Percentiles rank a stretch among this genome's conserved stretches.
Conservation (phyloP, 73 alveolate genomes). For the Paramecium sonneborni region DNA sequence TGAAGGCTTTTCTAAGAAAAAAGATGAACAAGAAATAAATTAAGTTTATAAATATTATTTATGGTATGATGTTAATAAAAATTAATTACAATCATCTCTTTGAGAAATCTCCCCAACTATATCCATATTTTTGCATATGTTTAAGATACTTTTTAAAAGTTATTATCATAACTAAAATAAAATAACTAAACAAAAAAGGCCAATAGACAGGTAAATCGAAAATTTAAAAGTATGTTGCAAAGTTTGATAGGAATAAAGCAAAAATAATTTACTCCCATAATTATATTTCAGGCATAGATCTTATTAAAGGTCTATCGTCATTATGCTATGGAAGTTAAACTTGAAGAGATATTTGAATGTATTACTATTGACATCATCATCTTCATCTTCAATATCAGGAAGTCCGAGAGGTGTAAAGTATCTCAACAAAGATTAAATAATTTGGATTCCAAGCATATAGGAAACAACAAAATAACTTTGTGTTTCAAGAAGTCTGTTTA, state of each 20-base stretch:
- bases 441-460: neutral
- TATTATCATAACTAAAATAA: neutral
- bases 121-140: slow-evolving; percentile 49
- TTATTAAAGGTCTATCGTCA: slow-evolving; percentile 33
- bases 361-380: slow-evolving; percentile 4
- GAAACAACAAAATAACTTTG: slow-evolving; percentile 2
- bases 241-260: neutral
- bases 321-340: slow-evolving; percentile 24
- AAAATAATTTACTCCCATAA: neutral
- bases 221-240: neutral
- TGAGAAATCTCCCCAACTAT: slow-evolving; percentile 38
- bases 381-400: slow-evolving; percentile 52
- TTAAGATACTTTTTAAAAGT: slow-evolving; percentile 31
- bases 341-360: neutral
- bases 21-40: neutral
- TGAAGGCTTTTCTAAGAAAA: neutral
- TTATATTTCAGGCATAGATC: slow-evolving; percentile 44
- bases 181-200: slow-evolving; percentile 27
- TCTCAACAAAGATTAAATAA: neutral
- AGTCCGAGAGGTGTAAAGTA: slow-evolving; percentile 39
- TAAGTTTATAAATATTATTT: neutral
- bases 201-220: slow-evolving; percentile 49
- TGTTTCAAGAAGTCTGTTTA: neutral
- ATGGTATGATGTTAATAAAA: neutral
- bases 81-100: slow-evolving; percentile 24